These are phyloP conservation scores for Aspergillus ruber DNA, from an alignment of 2,329 filamentous ascomycete species.

Conservation along the genomic window DNA sequence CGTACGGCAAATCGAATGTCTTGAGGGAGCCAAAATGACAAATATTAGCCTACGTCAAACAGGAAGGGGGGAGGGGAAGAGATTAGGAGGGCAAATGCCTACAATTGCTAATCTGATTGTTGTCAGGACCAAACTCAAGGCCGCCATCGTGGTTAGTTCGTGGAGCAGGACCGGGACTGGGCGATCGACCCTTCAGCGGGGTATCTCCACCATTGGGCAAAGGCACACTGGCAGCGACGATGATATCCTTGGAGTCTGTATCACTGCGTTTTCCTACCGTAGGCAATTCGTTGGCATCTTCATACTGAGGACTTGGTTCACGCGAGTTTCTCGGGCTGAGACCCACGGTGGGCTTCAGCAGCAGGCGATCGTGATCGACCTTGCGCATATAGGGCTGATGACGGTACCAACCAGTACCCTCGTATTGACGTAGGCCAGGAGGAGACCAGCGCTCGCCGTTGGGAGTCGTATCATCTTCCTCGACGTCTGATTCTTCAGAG, in stretches of 20 bases:
- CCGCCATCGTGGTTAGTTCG: constrained; percentile 26
- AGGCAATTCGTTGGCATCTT: constrained; percentile 47
- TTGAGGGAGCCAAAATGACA: constrained; percentile 32
- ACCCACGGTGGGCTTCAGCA: constrained; percentile 34
- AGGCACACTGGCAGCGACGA: constrained; percentile 46
- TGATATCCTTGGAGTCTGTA: constrained; percentile 20
- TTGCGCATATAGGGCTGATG: constrained; percentile 44
- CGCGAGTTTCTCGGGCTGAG: constrained; percentile 49
- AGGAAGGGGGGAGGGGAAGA: constrained; percentile 14
- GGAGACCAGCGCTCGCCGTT: constrained; percentile 56
- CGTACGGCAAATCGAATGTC: constrained; percentile 83
- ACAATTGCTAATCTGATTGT: constrained; percentile 45
- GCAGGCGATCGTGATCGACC: constrained; percentile 30
- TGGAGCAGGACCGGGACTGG: constrained; percentile 42
- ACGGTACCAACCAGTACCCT: constrained; percentile 52
- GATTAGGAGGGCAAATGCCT: constrained; percentile 26
- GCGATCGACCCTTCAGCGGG: constrained; percentile 51
- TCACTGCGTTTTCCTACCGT: constrained; percentile 21
- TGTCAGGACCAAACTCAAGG: constrained; percentile 28
- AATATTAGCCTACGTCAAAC: constrained; percentile 27
- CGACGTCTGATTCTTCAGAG: constrained; percentile 44
- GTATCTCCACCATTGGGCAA: constrained; percentile 49
- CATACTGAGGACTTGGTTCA: constrained; percentile 55
- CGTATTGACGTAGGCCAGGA: constrained; percentile 52
- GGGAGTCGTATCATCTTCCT: constrained; percentile 28